Conservation (phyloP, 2,329 filamentous ascomycete species). For the Alternaria burnsii region DNA sequence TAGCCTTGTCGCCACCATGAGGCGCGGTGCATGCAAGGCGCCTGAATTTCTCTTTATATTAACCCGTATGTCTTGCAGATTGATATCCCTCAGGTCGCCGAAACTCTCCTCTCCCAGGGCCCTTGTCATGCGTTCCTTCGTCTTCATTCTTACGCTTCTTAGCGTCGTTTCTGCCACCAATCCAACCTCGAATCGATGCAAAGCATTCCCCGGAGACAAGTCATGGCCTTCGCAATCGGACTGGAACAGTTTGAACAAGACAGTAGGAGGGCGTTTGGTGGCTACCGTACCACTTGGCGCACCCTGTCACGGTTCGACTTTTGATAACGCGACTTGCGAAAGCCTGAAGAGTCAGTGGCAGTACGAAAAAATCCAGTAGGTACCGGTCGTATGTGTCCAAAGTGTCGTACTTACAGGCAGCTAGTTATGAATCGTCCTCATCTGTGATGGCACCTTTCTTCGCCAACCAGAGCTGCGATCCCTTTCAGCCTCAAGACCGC, state of each 20-base stretch:
- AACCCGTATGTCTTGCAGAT: neutral
- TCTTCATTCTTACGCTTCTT: constrained; percentile 7
- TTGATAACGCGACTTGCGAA: constrained; percentile 24
- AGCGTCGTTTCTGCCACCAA: constrained; percentile 11
- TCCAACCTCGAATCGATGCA: constrained; percentile 22
- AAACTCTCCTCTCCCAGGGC: neutral
- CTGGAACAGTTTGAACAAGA: constrained; percentile 31
- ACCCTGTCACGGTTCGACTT: constrained; percentile 28
- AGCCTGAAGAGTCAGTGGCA: constrained; percentile 26
- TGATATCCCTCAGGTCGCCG: neutral
- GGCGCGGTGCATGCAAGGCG: neutral
- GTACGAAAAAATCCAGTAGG: constrained; percentile 25
- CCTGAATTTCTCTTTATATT: constrained; percentile 9
- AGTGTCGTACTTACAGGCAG: neutral
- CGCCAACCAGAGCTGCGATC: constrained; percentile 35
- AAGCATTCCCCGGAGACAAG: constrained; percentile 33
- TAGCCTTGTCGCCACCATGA: constrained; percentile 5
- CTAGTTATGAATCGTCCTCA: constrained; percentile 30
- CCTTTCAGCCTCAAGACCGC: constrained; percentile 24
- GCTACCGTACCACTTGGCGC: constrained; percentile 33
- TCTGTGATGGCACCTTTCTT: constrained; percentile 38
- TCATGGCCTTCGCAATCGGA: constrained; percentile 27
- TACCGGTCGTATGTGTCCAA: neutral
- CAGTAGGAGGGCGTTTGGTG: constrained; percentile 28
- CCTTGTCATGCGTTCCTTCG: constrained; percentile 7